Evolutionary conservation across 257 asterid species (phyloP).

Genomic region (Asclepias syriaca): DNA sequence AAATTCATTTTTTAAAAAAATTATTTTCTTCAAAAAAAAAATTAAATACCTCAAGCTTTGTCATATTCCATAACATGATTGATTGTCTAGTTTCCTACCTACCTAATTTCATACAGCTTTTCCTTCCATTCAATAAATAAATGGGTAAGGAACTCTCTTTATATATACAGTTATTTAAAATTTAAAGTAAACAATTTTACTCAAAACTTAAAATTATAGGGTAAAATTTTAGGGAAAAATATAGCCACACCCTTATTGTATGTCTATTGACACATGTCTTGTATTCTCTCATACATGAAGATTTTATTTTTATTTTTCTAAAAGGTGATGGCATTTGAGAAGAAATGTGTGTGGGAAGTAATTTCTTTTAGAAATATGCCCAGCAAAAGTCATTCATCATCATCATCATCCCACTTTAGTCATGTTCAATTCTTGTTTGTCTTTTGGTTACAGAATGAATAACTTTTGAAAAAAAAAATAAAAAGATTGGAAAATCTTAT

Average conservation of each 20-base stretch:
- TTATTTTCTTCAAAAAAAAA: not conserved
- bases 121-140: too few species aligned
- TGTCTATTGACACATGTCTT: conserved; percentile 4
- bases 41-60: not conserved
- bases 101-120: not conserved
- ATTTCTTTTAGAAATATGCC: conserved; percentile 5
- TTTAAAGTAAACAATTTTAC: too few species aligned
- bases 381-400: conserved; percentile 3
- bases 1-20: too few species aligned
- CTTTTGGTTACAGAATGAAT: too few species aligned
- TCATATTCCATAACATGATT: not conserved
- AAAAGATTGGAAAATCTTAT: not conserved
- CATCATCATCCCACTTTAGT: not conserved
- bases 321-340: not conserved
- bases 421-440: not conserved
- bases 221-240: too few species aligned
- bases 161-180: too few species aligned
- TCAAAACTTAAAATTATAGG: too few species aligned
- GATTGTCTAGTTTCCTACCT: not conserved
- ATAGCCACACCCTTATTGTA: not conserved
- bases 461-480: too few species aligned
- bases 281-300: not conserved
- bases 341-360: not conserved
- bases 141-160: too few species aligned
- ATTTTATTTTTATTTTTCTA: not conserved